Conservation (phyloP, 2,329 filamentous ascomycete species). For the Fusarium duplospermum region DNA sequence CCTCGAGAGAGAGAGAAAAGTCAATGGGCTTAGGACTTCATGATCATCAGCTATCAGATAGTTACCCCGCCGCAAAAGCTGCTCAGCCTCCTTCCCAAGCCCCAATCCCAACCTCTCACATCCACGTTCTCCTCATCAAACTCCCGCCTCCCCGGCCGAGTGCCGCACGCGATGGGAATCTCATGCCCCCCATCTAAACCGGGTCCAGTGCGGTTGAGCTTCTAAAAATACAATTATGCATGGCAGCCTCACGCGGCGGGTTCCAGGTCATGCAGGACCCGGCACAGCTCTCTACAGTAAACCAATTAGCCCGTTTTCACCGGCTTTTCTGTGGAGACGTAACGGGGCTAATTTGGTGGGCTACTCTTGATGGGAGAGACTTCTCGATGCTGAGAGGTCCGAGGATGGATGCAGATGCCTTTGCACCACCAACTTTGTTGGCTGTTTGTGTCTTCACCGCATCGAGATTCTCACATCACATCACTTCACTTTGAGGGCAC, state of each 20-base stretch:
- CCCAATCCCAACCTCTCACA: not conserved
- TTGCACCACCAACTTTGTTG: slow-evolving; percentile 22
- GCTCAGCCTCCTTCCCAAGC: not conserved
- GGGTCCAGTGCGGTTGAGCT: not conserved
- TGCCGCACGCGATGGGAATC: slow-evolving; percentile 10
- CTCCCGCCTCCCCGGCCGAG: slow-evolving; percentile 6
- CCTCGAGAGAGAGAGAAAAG: not conserved
- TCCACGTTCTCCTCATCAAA: not conserved
- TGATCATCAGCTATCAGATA: not conserved
- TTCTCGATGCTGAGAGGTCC: slow-evolving; percentile 33
- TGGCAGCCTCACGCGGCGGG: slow-evolving; percentile 35
- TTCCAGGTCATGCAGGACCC: slow-evolving; percentile 35
- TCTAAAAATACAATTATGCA: slow-evolving; percentile 43
- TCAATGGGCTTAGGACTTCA: not conserved
- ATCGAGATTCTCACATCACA: slow-evolving; percentile 12
- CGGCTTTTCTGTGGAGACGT: slow-evolving; percentile 17
- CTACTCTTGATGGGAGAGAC: slow-evolving; percentile 15
- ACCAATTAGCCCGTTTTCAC: slow-evolving; percentile 38
- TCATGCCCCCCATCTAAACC: slow-evolving; percentile 5
- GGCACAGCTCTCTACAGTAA: slow-evolving; percentile 1
- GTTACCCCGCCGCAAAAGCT: not conserved
- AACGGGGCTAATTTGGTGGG: slow-evolving; percentile 42
- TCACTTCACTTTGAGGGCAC: slow-evolving; percentile 15
- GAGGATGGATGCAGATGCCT: not conserved
- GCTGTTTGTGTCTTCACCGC: slow-evolving; percentile 29